Evolutionary conservation across 768 basidiomycete species (phyloP).

Genomic region (Amanita muscaria): DNA sequence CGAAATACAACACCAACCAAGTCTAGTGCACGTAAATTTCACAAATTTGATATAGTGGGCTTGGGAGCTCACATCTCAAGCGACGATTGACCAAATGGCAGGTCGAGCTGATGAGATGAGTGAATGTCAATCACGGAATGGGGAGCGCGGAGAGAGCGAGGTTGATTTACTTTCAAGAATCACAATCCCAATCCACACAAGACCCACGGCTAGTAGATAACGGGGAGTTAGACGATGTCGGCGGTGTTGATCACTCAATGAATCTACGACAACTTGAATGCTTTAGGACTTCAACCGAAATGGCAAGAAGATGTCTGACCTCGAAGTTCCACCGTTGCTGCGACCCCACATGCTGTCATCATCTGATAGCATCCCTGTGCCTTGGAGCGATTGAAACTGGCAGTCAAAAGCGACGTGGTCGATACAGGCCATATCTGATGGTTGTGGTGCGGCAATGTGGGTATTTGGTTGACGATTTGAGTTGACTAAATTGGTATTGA

Average conservation of each 20-base stretch:
- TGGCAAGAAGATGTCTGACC: background rate
- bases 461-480: background rate
- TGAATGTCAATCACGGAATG: no score
- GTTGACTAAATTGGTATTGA: background rate
- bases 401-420: background rate
- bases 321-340: background rate
- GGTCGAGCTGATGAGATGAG: no score
- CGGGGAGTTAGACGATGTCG: background rate
- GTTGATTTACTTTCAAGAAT: no score
- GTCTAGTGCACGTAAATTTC: no score
- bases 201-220: no score
- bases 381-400: conserved; percentile 1
- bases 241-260: conserved; percentile 1
- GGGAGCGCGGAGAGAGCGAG: no score
- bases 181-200: no score
- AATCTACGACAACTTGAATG: background rate
- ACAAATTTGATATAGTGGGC: no score
- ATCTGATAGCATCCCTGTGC: background rate
- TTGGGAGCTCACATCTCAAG: no score
- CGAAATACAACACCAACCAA: no score
- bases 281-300: background rate
- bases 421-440: background rate
- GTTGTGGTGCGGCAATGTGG: background rate
- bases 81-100: no score
- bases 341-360: background rate